These are phyloP conservation scores for Alternaria sp. DNA, from an alignment of 2,329 filamentous ascomycete genomes.

Conservation along the genomic window DNA sequence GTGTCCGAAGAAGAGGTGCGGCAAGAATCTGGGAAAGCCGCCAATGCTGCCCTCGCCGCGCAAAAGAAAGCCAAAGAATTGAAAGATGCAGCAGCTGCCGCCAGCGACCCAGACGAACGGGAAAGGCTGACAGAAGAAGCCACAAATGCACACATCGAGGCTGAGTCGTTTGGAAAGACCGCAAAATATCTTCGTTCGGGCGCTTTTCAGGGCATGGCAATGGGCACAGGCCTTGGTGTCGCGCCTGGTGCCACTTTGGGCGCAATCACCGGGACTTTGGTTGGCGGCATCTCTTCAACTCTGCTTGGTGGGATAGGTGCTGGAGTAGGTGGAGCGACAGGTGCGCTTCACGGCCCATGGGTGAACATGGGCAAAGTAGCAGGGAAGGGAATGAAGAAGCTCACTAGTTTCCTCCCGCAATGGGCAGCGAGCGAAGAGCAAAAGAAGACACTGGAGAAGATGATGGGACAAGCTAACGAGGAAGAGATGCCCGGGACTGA, in stretches of 20 bases:
- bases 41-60: conserved; percentile 22
- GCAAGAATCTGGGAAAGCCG: conserved; percentile 27
- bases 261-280: conserved; percentile 26
- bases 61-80: conserved; percentile 28
- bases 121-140: conserved; percentile 31
- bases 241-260: conserved; percentile 27
- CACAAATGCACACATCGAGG: conserved; percentile 27
- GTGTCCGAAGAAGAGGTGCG: conserved; percentile 25
- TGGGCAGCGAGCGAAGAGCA: conserved; percentile 28
- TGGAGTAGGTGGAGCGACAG: conserved; percentile 23
- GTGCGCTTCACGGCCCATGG: conserved; percentile 22
- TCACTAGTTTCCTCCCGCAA: conserved; percentile 18
- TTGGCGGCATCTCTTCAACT: conserved; percentile 28
- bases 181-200: conserved; percentile 33
- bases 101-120: conserved; percentile 24
- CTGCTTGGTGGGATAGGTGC: conserved; percentile 28
- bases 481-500: conserved; percentile 21
- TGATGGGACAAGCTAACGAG: conserved; percentile 24
- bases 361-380: conserved; percentile 19
- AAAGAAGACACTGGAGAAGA: conserved; percentile 27
- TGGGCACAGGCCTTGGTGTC: conserved; percentile 28
- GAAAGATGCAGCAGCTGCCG: conserved; percentile 22
- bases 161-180: conserved; percentile 33
- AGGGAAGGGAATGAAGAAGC: conserved; percentile 24
- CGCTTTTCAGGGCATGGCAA: conserved; percentile 30